Base-by-base conservation (phyloP, 805 yeast genomes). In the Nakazawaea laoshanensis region DNA sequence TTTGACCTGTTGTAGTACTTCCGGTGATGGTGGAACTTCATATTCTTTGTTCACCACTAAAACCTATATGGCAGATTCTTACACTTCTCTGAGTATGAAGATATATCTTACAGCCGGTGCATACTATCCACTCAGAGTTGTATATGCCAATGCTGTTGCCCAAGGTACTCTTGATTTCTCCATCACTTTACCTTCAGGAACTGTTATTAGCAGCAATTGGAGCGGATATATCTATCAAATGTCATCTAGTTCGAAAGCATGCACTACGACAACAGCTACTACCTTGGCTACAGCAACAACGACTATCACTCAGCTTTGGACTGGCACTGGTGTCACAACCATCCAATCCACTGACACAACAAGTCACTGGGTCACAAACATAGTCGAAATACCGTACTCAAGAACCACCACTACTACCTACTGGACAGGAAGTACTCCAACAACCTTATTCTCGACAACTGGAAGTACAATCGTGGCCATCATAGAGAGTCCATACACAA, bases 1-100 rank as follows among this genome's bases (percentile, higher is more conserved):
- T 7, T 50, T 61, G 16, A 49, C 48, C 19, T 64, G 70, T 43
- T 53, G 64, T 44, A 37, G 43, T 20, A 39, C 47, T 11, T 22
- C 33, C 3, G 19, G 4, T 22, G 11, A 23, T n/a, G n/a, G n/a
- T n/a, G n/a, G n/a, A n/a, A n/a, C n/a, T n/a, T n/a, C n/a, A n/a
- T 30, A 30, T 17, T 13, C 24, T 4, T 29, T 30, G 18, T 30
- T n/a, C 29, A 30, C 33, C 3, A 30, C 28, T 8, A 30, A 30
- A 12, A 19, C 23, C 8, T 15, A 20, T 13, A 7, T 12, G 5
- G 24, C 17, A 18, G 33, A 30, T 12, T 13, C 3, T 4, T 30
- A 22, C 19, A 22, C 20, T 3, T 30, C 33, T n/a, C 22, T 30
- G 33, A 15, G 27, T 3, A 21, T 21, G 21, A n/a, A 12, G 9